phyloP scores from a whole-genome alignment of 2,329 filamentous ascomycete species.

The Penicillium capsulatum region DNA sequence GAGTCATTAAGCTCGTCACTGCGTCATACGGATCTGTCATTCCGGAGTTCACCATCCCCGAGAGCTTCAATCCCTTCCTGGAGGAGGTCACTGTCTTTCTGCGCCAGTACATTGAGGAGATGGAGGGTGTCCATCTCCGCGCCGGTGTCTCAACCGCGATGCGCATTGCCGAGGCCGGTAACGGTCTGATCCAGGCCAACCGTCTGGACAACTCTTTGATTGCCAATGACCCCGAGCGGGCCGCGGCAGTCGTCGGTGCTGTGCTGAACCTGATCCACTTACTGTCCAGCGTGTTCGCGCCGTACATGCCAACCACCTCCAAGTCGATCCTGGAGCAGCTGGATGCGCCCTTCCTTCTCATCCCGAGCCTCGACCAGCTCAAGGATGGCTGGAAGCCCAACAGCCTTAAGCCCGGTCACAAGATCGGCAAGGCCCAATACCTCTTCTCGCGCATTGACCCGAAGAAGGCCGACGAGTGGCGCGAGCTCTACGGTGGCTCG shows the following conservation, averaged over 20 bases:
- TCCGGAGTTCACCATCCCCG: slow-evolving; percentile 40
- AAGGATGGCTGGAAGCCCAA: slow-evolving; percentile 59
- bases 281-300: slow-evolving; percentile 70
- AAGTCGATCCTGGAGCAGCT: slow-evolving; percentile 74
- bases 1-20: slow-evolving; percentile 68
- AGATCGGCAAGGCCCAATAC: slow-evolving; percentile 73
- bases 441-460: slow-evolving; percentile 80
- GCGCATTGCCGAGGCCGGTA: slow-evolving; percentile 56
- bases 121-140: slow-evolving; percentile 59
- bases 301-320: slow-evolving; percentile 80
- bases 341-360: slow-evolving; percentile 54
- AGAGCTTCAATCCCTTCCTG: slow-evolving; percentile 39
- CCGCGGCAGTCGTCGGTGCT: slow-evolving; percentile 65
- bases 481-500: slow-evolving; percentile 65
- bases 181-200: slow-evolving; percentile 57
- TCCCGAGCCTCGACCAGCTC: slow-evolving; percentile 52
- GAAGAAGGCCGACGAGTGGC: slow-evolving; percentile 80
- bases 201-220: slow-evolving; percentile 60
- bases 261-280: slow-evolving; percentile 80
- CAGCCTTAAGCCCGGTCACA: slow-evolving; percentile 66
- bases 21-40: slow-evolving; percentile 60
- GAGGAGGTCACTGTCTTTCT: slow-evolving; percentile 50
- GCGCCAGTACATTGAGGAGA: slow-evolving; percentile 54
- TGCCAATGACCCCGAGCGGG: slow-evolving; percentile 55
- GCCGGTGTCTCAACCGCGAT: slow-evolving; percentile 53